A percentile compares a stretch with the other conserved stretches of the same genome.
Conservation (phyloP, 495 filamentous ascomycete species). For the Tuber indicum region DNA sequence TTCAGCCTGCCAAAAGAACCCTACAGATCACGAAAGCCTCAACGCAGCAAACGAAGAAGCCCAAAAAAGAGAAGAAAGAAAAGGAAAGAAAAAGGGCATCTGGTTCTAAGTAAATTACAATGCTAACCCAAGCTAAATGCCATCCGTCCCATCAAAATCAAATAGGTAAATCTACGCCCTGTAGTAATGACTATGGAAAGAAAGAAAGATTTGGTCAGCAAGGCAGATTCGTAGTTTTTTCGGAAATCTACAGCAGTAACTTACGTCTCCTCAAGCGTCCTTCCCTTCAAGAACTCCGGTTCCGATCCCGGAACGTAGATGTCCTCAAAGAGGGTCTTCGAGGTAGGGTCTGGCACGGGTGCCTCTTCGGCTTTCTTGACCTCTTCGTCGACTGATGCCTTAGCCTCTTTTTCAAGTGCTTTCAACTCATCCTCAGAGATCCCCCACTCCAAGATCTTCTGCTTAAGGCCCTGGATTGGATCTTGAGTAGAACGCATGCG, state of each 20-base stretch:
- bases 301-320: conserved; percentile 91
- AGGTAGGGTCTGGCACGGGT: conserved; percentile 64
- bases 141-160: conserved; percentile 7
- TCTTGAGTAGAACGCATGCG: conserved; percentile 98
- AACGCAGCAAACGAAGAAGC: background rate
- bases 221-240: background rate
- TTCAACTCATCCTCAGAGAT: conserved; percentile 96
- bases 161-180: conserved; percentile 14
- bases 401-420: conserved; percentile 84
- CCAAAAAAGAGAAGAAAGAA: conserved; percentile 5
- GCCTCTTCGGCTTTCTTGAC: conserved; percentile 84
- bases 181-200: conserved; percentile 28
- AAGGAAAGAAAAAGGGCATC: conserved; percentile 24
- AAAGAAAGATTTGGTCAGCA: conserved; percentile 8
- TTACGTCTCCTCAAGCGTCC: conserved; percentile 75
- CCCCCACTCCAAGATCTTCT: conserved; percentile 93
- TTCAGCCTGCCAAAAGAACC: background rate
- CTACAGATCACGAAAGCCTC: background rate
- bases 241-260: background rate
- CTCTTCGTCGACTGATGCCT: conserved; percentile 76
- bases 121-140: conserved; percentile 29
- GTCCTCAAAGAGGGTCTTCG: conserved; percentile 86
- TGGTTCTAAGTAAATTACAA: conserved; percentile 39
- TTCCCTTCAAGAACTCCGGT: conserved; percentile 81
- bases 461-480: conserved; percentile 94